Percentiles rank a stretch among this genome's conserved stretches.
These are phyloP conservation scores for Zostera marina DNA, from an alignment of 116 monocot genomes.

Conservation along the genomic window DNA sequence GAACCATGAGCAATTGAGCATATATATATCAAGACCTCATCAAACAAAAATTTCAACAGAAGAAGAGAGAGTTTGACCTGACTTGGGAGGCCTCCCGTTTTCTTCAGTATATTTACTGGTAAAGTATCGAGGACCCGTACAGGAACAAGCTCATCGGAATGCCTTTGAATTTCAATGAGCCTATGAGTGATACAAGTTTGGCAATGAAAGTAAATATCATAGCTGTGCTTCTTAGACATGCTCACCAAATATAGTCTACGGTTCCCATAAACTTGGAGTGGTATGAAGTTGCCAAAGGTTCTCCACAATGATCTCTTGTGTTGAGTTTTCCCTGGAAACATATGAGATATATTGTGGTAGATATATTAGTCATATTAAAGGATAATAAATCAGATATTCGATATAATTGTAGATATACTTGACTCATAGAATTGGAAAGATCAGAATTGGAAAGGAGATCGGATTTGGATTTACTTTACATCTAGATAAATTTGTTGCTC, in stretches of 20 bases:
- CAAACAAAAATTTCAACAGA: not conserved
- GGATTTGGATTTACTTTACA: too few relatives aligned
- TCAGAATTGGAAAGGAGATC: too few relatives aligned
- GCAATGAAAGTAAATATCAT: not conserved
- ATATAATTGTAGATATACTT: too few relatives aligned
- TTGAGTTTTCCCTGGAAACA: slow-evolving; percentile 8
- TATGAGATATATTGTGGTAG: not conserved
- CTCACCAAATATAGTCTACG: slow-evolving; percentile 60
- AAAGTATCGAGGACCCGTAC: slow-evolving; percentile 37
- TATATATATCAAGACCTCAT: not conserved
- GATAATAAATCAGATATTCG: too few relatives aligned
- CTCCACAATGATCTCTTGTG: slow-evolving; percentile 32
- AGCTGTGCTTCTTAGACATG: not conserved
- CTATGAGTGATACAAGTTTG: not conserved
- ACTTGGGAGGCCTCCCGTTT: slow-evolving; percentile 33
- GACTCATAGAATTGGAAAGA: too few relatives aligned
- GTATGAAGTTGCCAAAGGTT: slow-evolving; percentile 49
- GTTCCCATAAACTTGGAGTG: slow-evolving; percentile 59
- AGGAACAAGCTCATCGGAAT: slow-evolving; percentile 35
- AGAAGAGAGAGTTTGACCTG: slow-evolving; percentile 13
- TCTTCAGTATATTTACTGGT: slow-evolving; percentile 19
- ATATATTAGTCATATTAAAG: too few relatives aligned
- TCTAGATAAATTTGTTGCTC: too few relatives aligned
- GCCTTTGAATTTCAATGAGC: slow-evolving; percentile 18
- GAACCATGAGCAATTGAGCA: too few relatives aligned